Conservation (phyloP, 2,329 filamentous ascomycete genomes). For the Anisogramma anomala region DNA sequence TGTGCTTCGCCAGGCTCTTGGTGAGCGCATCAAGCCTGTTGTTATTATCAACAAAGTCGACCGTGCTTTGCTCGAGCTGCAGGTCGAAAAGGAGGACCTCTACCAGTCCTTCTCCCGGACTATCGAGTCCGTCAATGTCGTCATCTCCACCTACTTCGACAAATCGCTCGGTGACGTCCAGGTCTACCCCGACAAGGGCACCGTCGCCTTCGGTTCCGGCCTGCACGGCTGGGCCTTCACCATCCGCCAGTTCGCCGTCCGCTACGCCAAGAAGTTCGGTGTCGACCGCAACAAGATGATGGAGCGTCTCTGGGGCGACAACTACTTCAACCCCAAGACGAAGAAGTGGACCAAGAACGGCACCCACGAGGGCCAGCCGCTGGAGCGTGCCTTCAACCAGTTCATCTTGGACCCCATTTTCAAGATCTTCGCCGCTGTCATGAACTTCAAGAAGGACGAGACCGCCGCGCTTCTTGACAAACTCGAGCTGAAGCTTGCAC, state of each 20-base stretch:
- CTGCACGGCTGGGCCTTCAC: constrained; percentile 99
- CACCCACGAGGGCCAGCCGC: constrained; percentile 71
- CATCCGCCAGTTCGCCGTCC: constrained; percentile 87
- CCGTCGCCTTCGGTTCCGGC: constrained; percentile 97
- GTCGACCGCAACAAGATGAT: constrained; percentile 99
- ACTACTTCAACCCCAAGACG: constrained; percentile 99
- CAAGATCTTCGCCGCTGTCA: constrained; percentile 93
- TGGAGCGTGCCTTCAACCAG: constrained; percentile 99
- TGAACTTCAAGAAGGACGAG: constrained; percentile 98
- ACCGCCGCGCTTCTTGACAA: constrained; percentile 73
- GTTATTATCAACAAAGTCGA: constrained; percentile 99
- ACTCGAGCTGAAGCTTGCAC: constrained; percentile 82
- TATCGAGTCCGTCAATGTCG: constrained; percentile 99
- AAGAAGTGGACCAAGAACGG: constrained; percentile 98
- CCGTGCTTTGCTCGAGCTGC: constrained; percentile 96
- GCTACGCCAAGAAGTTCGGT: constrained; percentile 99
- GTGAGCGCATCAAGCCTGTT: constrained; percentile 99
- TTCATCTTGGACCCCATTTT: constrained; percentile 99
- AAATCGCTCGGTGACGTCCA: constrained; percentile 94
- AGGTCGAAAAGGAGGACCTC: constrained; percentile 96
- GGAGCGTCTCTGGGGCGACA: constrained; percentile 99
- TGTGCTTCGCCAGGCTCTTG: constrained; percentile 94
- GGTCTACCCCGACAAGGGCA: constrained; percentile 96
- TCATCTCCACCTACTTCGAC: constrained; percentile 98
- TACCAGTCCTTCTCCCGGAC: constrained; percentile 99